phyloP scores from a whole-genome alignment of 2,329 filamentous ascomycete species.

The Domatiomyces globalis region DNA sequence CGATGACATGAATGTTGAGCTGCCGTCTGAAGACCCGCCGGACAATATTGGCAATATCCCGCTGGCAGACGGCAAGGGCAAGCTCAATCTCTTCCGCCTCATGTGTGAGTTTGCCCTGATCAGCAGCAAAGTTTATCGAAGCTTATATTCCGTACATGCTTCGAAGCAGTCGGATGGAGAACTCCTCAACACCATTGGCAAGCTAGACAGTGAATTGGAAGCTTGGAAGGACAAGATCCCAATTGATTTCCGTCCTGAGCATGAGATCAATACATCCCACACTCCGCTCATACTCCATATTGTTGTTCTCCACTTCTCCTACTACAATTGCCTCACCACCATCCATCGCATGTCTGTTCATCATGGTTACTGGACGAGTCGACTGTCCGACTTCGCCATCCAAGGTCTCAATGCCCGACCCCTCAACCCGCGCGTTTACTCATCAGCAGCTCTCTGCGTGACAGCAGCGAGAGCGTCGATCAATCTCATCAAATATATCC shows the following conservation, averaged over 20 bases:
- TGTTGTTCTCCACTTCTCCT: constrained; percentile 86
- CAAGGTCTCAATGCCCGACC: constrained; percentile 83
- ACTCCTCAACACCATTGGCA: constrained; percentile 85
- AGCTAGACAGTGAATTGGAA: constrained; percentile 78
- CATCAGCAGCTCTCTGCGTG: constrained; percentile 82
- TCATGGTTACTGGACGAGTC: constrained; percentile 94
- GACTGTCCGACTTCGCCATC: constrained; percentile 86
- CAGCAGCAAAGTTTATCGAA: constrained; percentile 86
- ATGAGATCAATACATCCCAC: constrained; percentile 86
- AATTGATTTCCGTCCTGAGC: constrained; percentile 88
- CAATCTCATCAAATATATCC: constrained; percentile 86
- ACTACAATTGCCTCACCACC: constrained; percentile 95
- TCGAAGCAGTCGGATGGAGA: constrained; percentile 86
- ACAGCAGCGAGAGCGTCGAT: constrained; percentile 87
- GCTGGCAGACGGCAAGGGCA: constrained; percentile 71
- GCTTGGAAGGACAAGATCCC: constrained; percentile 95
- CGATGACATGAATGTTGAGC: constrained; percentile 86
- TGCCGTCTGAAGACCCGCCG: constrained; percentile 76
- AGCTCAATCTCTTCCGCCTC: constrained; percentile 85
- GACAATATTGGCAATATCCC: constrained; percentile 95
- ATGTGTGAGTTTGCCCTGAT: constrained; percentile 89
- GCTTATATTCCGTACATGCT: constrained; percentile 82
- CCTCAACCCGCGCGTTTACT: constrained; percentile 85
- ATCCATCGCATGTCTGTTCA: constrained; percentile 98
- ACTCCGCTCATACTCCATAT: constrained; percentile 89